Base-by-base conservation (phyloP, 371 early-diverging fungal genomes). In the Apophysomyces variabilis region DNA sequence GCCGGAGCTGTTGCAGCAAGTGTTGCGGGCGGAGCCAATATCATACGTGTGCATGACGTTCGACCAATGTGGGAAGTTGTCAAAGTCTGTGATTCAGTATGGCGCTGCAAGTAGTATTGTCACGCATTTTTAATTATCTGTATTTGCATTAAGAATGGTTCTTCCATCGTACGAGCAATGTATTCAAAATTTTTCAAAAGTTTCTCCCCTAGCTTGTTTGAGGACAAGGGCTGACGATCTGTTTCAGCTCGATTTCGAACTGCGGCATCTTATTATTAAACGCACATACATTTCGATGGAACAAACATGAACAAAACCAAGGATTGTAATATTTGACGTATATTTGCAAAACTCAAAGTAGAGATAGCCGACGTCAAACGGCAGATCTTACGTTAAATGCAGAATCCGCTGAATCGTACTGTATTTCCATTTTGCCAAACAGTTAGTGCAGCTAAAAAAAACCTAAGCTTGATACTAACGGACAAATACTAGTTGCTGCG, bases 21-120 rank as follows among this genome's bases (percentile, higher is more conserved):
- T 39, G 87, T 99, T 36, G 92, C 93, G 16, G 93, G 92, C 8
- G 95, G 95, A 16, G 94, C 95, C 0, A 80, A 86, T 60, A 89
- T 99, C 44, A 68, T 99, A 21, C 82, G 99, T 35, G 95, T 99
- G 0, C 99, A 99, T 73, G 98, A 99, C 76, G 95, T 98, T 18
- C 87, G 87, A 18, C 94, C 94, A 66, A 95, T 96, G 90, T 76
- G 83, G 60, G 95, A 97, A 72, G 95, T 96, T 0, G 85, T 90
- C 54, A 85, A 86, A 68, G 92, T 98, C 3, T 86, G 95, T 14
- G 98, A 97, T 76, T 81, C 84, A 16, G 86, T 94, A 35, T 94
- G 83, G 83, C 74, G 66, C 38, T 45, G 50, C 32, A 37, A 50
- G 21, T 50, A 21, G 21, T 21, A 50, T 18, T 26, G 32, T 26